Percentiles rank a stretch among this genome's conserved stretches.
These are phyloP conservation scores for Globisporangium lucens DNA, from an alignment of 352 stramenopile species.

Conservation along the genomic window DNA sequence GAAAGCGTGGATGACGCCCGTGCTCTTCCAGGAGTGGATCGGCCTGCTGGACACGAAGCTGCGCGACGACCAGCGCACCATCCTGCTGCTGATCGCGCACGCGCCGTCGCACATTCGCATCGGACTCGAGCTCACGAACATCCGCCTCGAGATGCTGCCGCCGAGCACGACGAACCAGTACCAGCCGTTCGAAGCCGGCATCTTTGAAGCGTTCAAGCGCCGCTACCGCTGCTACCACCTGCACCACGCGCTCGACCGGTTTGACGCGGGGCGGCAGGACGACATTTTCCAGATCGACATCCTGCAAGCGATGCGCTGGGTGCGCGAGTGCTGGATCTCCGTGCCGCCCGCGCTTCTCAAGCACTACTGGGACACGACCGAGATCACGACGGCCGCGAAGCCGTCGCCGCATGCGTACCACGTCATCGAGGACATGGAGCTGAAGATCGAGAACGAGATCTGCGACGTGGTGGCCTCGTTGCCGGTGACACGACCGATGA, in stretches of 20 bases:
- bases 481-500: constrained; percentile 36
- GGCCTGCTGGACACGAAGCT: constrained; percentile 44
- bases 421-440: constrained; percentile 35
- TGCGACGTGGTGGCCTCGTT: constrained; percentile 41
- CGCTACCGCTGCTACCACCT: constrained; percentile 53
- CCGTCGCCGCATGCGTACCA: constrained; percentile 14
- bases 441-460: constrained; percentile 46
- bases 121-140: constrained; percentile 49
- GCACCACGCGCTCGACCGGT: constrained; percentile 48
- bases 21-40: constrained; percentile 61
- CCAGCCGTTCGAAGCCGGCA: constrained; percentile 39
- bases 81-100: constrained; percentile 40
- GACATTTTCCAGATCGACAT: constrained; percentile 45
- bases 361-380: constrained; percentile 38
- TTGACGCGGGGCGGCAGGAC: constrained; percentile 39
- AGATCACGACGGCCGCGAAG: constrained; percentile 27
- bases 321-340: constrained; percentile 38
- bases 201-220: constrained; percentile 49
- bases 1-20: constrained; percentile 51
- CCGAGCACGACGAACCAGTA: constrained; percentile 23
- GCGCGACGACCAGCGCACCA: constrained; percentile 37
- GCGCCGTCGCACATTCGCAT: constrained; percentile 47
- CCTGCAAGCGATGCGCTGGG: constrained; percentile 55
- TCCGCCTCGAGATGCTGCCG: constrained; percentile 49
- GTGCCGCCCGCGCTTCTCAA: constrained; percentile 31